A percentile compares a stretch with the other conserved stretches of the same genome.
phyloP scores from a whole-genome alignment of 441 rosid species.

The Syzygium syzygioides region DNA sequence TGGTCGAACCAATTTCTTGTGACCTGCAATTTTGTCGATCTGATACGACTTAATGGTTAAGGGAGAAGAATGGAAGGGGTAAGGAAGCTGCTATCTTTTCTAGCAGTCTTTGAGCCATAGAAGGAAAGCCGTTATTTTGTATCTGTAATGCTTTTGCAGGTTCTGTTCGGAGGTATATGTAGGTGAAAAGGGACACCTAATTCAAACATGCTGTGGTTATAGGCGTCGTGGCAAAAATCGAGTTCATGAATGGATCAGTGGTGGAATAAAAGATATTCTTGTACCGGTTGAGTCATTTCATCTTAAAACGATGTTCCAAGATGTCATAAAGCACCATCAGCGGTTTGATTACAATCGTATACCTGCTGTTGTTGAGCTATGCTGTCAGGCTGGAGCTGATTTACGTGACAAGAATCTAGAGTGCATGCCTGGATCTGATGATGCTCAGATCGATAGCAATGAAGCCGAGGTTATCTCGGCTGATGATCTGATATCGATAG shows the following conservation, averaged over 20 bases:
- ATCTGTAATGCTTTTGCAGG: constrained; percentile 27
- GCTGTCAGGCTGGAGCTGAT: constrained; percentile 75
- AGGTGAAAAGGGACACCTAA: constrained; percentile 75
- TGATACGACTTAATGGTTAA: not conserved
- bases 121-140: not conserved
- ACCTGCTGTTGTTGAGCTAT: constrained; percentile 76
- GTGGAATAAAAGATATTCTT: constrained; percentile 57
- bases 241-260: constrained; percentile 78
- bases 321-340: constrained; percentile 54
- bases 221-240: constrained; percentile 45
- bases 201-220: constrained; percentile 68
- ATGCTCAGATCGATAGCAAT: constrained; percentile 9
- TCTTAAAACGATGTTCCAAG: constrained; percentile 46
- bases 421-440: constrained; percentile 3
- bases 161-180: constrained; percentile 74
- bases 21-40: not conserved
- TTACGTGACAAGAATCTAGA: constrained; percentile 20
- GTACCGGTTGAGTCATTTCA: constrained; percentile 63
- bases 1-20: not conserved
- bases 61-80: not conserved
- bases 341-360: constrained; percentile 70
- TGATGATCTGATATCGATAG: constrained; percentile 36
- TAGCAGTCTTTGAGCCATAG: not conserved
- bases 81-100: not conserved
- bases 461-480: constrained; percentile 29